Percentiles rank a stretch among this genome's conserved stretches.
Conservation (phyloP, 768 basidiomycete genomes). For the Pleurotus ostreatus region DNA sequence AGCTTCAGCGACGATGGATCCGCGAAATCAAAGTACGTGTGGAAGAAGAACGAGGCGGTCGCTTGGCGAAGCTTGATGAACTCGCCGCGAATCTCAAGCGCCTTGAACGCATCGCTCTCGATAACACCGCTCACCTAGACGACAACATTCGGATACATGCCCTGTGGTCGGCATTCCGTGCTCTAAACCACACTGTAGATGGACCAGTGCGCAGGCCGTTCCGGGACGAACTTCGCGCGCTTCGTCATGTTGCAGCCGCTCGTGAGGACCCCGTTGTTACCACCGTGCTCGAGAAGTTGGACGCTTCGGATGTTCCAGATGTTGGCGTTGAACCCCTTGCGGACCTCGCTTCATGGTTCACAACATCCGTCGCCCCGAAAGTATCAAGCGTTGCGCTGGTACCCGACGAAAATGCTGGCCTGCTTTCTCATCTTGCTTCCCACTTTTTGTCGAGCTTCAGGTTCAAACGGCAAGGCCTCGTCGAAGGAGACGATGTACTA, state of each 20-base stretch:
- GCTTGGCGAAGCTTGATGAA: constrained; percentile 91
- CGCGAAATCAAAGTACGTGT: constrained; percentile 94
- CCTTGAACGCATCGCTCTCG: constrained; percentile 85
- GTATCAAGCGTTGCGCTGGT: constrained; percentile 89
- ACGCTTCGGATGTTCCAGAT: constrained; percentile 70
- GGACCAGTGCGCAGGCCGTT: constrained; percentile 75
- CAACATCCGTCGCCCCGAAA: constrained; percentile 74
- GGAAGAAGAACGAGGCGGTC: constrained; percentile 93
- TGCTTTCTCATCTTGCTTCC: constrained; percentile 85
- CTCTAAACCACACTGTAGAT: constrained; percentile 62
- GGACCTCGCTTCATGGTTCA: constrained; percentile 90
- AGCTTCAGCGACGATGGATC: constrained; percentile 95
- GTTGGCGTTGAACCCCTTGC: constrained; percentile 85
- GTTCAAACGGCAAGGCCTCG: constrained; percentile 79
- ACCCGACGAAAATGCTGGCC: constrained; percentile 84
- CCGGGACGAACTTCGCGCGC: constrained; percentile 81
- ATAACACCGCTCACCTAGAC: constrained; percentile 87
- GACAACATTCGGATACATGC: constrained; percentile 91
- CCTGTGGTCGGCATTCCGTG: constrained; percentile 90
- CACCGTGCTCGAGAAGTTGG: constrained; percentile 65
- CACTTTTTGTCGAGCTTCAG: constrained; percentile 67
- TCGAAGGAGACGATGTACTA: constrained; percentile 77
- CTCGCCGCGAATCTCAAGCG: constrained; percentile 87
- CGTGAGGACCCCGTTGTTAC: constrained; percentile 67
- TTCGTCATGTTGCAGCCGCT: constrained; percentile 69